Conservation (phyloP, 805 yeast species). For the Candida xyloterini region DNA sequence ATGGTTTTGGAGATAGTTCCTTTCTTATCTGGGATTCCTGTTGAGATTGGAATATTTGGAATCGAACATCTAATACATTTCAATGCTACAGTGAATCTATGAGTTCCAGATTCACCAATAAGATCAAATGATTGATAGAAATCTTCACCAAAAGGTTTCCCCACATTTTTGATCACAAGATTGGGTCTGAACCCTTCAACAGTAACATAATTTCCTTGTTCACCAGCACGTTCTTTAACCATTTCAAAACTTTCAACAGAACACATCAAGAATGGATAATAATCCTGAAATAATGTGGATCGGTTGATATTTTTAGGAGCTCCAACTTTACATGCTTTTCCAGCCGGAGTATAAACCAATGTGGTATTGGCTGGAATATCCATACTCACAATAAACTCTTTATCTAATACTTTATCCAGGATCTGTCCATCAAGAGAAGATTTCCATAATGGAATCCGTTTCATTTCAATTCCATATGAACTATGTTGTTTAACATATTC, state of each 20-base stretch:
- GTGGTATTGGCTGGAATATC: slow-evolving; percentile 21
- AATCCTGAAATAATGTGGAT: slow-evolving; percentile 30
- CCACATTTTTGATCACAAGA: slow-evolving; percentile 21
- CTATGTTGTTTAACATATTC: slow-evolving; percentile 19
- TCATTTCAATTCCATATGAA: slow-evolving; percentile 9
- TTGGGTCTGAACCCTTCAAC: slow-evolving; percentile 29
- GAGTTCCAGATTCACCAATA: slow-evolving; percentile 9
- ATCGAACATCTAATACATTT: slow-evolving; percentile 31
- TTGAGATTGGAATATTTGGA: slow-evolving; percentile 26
- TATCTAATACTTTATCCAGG: slow-evolving; percentile 21
- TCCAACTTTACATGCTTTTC: slow-evolving; percentile 28
- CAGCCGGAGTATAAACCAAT: slow-evolving; percentile 24
- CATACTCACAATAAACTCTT: slow-evolving; percentile 18
- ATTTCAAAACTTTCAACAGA: slow-evolving; percentile 23
- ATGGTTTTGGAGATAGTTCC: slow-evolving; percentile 23
- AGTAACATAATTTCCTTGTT: slow-evolving; percentile 15
- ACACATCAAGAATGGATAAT: slow-evolving; percentile 29
- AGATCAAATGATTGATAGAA: slow-evolving; percentile 26
- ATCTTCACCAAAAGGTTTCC: slow-evolving; percentile 28
- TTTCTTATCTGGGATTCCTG: slow-evolving; percentile 25
- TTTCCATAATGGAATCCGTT: slow-evolving; percentile 20
- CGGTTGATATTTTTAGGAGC: slow-evolving; percentile 22
- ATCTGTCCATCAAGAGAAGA: slow-evolving; percentile 20
- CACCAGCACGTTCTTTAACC: slow-evolving; percentile 12
- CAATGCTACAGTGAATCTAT: slow-evolving; percentile 22